Evolutionary conservation across 768 basidiomycete species (phyloP), one percentile per base, ranked within the genome.

Genomic region (Rubroboletus pulcherrimus): DNA sequence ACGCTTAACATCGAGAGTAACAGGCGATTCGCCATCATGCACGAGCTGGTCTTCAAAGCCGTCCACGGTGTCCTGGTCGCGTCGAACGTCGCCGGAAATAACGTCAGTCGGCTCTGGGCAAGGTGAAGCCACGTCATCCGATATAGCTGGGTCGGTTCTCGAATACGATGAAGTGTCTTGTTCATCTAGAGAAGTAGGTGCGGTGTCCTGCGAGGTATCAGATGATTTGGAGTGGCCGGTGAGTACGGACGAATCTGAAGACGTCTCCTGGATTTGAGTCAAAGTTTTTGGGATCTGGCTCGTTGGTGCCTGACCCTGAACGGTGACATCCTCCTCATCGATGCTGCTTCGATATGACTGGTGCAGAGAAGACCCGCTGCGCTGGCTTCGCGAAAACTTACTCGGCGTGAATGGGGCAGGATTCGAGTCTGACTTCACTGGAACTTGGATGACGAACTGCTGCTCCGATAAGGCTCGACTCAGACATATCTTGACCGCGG

Each of bases 401-500:
- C 74, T 78, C 17, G 79, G 78, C 8, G 79, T 77, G 58, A 79
- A 77, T 37, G 76, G 63, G 19, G 72, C 68, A 42, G 75, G 66
- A 45, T 73, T 76, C 43, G 77, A 70, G 55, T 82, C 78, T 24
- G 76, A 78, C 24, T 69, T 70, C 30, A 70, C 73, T 17, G 87
- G 87, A 29, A 87, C 72, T 60, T 84, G 80, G 68, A 89, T 78
- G 58, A 89, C 71, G 66, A 89, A 85, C 10, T 84, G 80, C 38
- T 78, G 77, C 63, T 86, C 85, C 40, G 80, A 79, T 12, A 78
- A 71, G 21, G 85, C 77, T 49, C 85, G 80, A 66, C 79, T 83
- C 53, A 95, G 72, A 66, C 91, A 94, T 57, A 87, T 80, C 72
- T 89, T 92, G 61, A 95, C 91, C 26, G 91, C 84, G 8, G 86